These are phyloP conservation scores for Colletotrichum simmondsii DNA, from an alignment of 2,329 filamentous ascomycete species.

Conservation along the genomic window DNA sequence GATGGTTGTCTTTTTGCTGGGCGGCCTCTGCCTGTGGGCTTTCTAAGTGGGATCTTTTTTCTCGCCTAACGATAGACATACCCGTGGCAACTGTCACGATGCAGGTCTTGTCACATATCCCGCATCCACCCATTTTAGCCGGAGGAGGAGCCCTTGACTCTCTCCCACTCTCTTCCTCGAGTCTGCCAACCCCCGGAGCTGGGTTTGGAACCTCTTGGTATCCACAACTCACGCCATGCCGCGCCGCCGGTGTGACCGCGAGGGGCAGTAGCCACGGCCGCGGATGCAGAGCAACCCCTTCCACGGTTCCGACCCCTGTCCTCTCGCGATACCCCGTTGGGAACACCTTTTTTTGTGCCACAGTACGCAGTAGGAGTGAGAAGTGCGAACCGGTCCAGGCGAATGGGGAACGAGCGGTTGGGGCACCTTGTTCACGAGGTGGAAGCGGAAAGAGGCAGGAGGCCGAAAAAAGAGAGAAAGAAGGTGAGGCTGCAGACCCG, in stretches of 20 bases:
- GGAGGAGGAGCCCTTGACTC: neutral
- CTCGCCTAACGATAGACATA: neutral
- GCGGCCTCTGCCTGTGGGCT: neutral
- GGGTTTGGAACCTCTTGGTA: slow-evolving; percentile 6
- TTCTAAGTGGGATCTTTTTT: neutral
- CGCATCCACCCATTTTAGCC: slow-evolving; percentile 1
- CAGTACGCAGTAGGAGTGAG: neutral
- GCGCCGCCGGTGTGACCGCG: slow-evolving; percentile 27
- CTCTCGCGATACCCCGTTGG: neutral
- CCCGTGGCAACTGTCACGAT: slow-evolving; percentile 19
- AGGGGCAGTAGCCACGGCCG: slow-evolving; percentile 18
- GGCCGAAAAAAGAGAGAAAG: neutral
- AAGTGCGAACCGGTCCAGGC: neutral
- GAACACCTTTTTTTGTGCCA: neutral
- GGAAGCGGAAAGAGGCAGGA: slow-evolving; percentile 15
- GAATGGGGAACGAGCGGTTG: neutral
- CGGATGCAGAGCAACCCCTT: slow-evolving; percentile 6
- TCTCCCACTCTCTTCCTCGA: too few relatives aligned
- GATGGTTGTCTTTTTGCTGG: neutral
- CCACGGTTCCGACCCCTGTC: neutral
- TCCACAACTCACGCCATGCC: slow-evolving; percentile 31
- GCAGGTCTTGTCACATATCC: slow-evolving; percentile 23
- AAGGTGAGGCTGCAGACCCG: neutral
- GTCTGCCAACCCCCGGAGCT: slow-evolving; percentile 1
- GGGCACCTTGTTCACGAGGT: neutral